These are phyloP conservation scores for Trichophyton rubrum DNA, from an alignment of 2,329 filamentous ascomycete species.

Conservation along the genomic window DNA sequence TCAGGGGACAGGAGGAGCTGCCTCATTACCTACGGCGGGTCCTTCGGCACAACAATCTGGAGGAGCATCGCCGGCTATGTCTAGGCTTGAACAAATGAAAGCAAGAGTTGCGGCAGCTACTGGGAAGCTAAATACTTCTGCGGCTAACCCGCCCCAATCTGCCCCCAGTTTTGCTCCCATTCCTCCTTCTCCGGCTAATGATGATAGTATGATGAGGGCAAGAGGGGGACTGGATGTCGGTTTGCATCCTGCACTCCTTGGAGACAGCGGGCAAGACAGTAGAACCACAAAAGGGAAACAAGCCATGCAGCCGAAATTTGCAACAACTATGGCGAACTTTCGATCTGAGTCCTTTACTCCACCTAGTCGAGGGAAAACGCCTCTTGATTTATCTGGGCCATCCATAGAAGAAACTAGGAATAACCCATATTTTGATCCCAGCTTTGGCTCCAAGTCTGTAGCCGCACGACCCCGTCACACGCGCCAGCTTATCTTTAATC, in stretches of 20 bases:
- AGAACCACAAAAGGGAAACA: conserved; percentile 32
- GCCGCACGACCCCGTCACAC: conserved; percentile 53
- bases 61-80: conserved; percentile 35
- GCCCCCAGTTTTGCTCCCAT: conserved; percentile 29
- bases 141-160: conserved; percentile 35
- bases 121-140: conserved; percentile 32
- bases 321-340: conserved; percentile 43
- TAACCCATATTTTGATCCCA: conserved; percentile 77
- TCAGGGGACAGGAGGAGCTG: conserved; percentile 19
- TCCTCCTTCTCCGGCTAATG: conserved; percentile 33
- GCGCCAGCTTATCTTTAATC: conserved; percentile 75
- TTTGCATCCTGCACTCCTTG: conserved; percentile 60
- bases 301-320: conserved; percentile 40
- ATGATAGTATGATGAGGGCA: conserved; percentile 39
- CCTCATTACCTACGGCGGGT: conserved; percentile 15
- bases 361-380: conserved; percentile 34
- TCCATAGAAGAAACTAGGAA: conserved; percentile 46
- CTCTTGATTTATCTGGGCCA: conserved; percentile 46
- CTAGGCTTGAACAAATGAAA: conserved; percentile 64
- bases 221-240: conserved; percentile 61
- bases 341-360: conserved; percentile 34
- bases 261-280: conserved; percentile 35
- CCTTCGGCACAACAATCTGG: conserved; percentile 23
- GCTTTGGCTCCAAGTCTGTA: conserved; percentile 46
- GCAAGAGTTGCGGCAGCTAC: conserved; percentile 68